Evolutionary conservation across 2,329 filamentous ascomycete species (phyloP).

Genomic region (Alternaria brassicicola): DNA sequence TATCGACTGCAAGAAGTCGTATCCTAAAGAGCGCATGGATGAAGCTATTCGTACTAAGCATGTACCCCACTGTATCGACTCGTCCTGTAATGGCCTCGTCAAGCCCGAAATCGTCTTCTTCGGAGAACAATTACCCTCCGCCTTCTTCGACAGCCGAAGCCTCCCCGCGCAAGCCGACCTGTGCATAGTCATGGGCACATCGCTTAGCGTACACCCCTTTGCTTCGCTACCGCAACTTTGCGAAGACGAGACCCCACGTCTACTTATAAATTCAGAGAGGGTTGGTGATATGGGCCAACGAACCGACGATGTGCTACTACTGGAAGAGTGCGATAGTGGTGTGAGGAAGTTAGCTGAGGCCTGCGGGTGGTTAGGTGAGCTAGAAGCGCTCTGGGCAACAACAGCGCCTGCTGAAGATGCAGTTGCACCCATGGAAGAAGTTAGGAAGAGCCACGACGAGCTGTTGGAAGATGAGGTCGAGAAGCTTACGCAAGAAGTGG

Average conservation of each 20-base stretch:
- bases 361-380: conserved; percentile 83
- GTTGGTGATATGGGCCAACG: conserved; percentile 80
- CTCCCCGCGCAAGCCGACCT: conserved; percentile 71
- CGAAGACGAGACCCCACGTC: conserved; percentile 67
- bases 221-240: conserved; percentile 75
- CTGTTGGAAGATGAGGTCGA: conserved; percentile 63
- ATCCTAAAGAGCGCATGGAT: conserved; percentile 76
- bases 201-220: conserved; percentile 86
- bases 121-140: conserved; percentile 72
- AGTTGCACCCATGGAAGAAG: conserved; percentile 38
- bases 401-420: conserved; percentile 58
- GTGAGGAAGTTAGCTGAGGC: conserved; percentile 78
- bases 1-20: conserved; percentile 80
- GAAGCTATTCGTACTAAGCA: conserved; percentile 68
- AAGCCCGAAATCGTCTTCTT: conserved; percentile 98
- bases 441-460: conserved; percentile 60
- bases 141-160: conserved; percentile 66
- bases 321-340: conserved; percentile 84
- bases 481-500: conserved; percentile 63
- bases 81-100: conserved; percentile 75
- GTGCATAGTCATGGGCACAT: conserved; percentile 86
- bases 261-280: conserved; percentile 85
- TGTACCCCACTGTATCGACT: conserved; percentile 70
- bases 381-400: conserved; percentile 75
- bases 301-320: conserved; percentile 80